Evolutionary conservation across 352 stramenopile species (phyloP), one percentile per base, ranked within the genome.

Genomic region (Globisporangium polare): DNA sequence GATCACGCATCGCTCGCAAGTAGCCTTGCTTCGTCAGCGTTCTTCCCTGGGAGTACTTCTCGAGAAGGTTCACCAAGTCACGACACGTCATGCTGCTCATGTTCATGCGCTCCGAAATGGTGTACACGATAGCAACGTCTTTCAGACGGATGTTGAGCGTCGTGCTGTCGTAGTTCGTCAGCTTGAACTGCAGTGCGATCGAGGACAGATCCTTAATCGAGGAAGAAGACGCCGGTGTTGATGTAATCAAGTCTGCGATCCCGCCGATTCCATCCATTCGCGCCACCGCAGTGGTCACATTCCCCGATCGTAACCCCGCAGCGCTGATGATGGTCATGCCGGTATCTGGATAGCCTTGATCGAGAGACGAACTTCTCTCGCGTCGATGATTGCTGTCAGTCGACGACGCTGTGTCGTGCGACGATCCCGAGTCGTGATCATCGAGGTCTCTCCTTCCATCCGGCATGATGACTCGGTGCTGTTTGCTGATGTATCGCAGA

Each of bases 111-210:
- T 95, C 86, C 0, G 86, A 87, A 35, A 95, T 91, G 6, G 84
- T 95, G 67, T 92, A 95, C 18, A 95, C 83, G 46, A 92, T 91
- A 0, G 86, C 86, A 0, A 95, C 84, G 49, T 95, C 86, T 54
- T 92, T 92, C 17, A 95, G 62, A 5, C 86, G 84, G 66, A 95
- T 94, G 10, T 82, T 80, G 27, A 95, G 65, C 3, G 75, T 78
- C 20, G 77, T 92, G 54, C 87, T 90, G 63, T 95, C 86, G 60
- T 89, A 95, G 49, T 71, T 92, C 10, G 82, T 95, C n/a, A 95
- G 65, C 59, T 93, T 92, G 68, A 95, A 95, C 51, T 94, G 84
- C 15, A 95, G 60, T 18, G 83, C 86, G 24, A 95, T 73, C 3
- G 83, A 88, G 0, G 80, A 86, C 29, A 93, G 58, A 56, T 91